A percentile compares a stretch with the other conserved stretches of the same genome.
Conservation (phyloP, 257 asterid species). For the Primulina tabacum region DNA sequence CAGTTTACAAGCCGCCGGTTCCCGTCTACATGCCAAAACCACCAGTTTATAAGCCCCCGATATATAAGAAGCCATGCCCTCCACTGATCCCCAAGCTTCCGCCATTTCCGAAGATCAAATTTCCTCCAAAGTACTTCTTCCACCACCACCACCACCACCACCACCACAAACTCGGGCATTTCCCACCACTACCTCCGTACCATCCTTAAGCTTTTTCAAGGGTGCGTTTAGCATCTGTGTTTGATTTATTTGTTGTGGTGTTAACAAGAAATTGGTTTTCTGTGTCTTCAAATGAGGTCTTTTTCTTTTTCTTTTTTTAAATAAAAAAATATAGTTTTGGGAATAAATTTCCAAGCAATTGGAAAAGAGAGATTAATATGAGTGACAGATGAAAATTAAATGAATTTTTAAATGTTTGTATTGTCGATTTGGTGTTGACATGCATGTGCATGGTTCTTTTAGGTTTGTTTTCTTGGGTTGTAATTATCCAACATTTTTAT, state of each 20-base stretch:
- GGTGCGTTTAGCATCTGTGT: neutral
- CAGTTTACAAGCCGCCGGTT: neutral
- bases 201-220: neutral
- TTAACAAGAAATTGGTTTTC: neutral
- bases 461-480: neutral
- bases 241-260: neutral
- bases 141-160: neutral
- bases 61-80: neutral
- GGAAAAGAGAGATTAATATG: neutral
- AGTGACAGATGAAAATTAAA: neutral
- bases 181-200: conserved; percentile 30
- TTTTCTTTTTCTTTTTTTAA: too few relatives aligned
- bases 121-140: conserved; percentile 21
- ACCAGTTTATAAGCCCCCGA: neutral
- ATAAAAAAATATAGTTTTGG: neutral
- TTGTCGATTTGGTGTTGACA: neutral
- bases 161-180: conserved; percentile 30
- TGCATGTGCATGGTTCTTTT: neutral
- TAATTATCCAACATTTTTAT: too few relatives aligned
- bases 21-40: conserved; percentile 23
- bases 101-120: conserved; percentile 10
- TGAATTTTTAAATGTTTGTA: neutral
- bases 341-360: neutral
- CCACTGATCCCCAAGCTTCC: conserved; percentile 1
- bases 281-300: neutral